Evolutionary conservation across 2,329 filamentous ascomycete genomes (phyloP).

Genomic region (Colletotrichum scovillei): DNA sequence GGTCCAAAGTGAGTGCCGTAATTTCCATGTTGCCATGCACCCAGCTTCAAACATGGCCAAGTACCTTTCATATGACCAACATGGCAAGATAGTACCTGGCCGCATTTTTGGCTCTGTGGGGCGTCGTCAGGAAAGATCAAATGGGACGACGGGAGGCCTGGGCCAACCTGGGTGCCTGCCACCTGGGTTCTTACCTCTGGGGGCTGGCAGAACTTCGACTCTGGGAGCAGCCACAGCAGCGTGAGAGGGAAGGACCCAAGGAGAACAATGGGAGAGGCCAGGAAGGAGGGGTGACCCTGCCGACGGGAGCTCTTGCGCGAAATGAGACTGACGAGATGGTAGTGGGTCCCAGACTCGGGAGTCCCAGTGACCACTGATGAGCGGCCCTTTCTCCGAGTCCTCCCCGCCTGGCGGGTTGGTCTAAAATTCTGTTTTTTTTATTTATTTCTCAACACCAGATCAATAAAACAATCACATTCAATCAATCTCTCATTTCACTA

Average conservation of each 20-base stretch:
- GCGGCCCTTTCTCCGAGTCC: no score
- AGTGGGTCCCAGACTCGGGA: background rate
- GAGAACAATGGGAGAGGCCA: background rate
- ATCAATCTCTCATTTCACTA: background rate
- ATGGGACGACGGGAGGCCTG: conserved; percentile 10
- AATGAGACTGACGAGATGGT: conserved; percentile 20
- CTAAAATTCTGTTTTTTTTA: background rate
- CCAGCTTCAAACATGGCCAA: background rate
- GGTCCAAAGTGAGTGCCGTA: background rate
- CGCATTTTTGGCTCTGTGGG: conserved; percentile 17
- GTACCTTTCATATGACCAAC: background rate
- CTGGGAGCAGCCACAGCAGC: no score
- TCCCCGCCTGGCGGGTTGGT: conserved; percentile 3
- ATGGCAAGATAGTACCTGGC: background rate
- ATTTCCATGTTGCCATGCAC: background rate
- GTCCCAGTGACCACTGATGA: no score
- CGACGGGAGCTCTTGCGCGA: background rate
- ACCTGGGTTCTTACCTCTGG: conserved; percentile 2
- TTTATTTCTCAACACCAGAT: background rate
- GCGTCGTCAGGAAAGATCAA: conserved; percentile 15
- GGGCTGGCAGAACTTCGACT: conserved; percentile 5
- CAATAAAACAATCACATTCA: conserved; percentile 13
- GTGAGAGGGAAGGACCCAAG: no score
- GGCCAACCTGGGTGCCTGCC: background rate
- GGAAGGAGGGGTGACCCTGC: conserved; percentile 13